Conservation (phyloP, 768 basidiomycete genomes). For the Boletus coccyginus region DNA sequence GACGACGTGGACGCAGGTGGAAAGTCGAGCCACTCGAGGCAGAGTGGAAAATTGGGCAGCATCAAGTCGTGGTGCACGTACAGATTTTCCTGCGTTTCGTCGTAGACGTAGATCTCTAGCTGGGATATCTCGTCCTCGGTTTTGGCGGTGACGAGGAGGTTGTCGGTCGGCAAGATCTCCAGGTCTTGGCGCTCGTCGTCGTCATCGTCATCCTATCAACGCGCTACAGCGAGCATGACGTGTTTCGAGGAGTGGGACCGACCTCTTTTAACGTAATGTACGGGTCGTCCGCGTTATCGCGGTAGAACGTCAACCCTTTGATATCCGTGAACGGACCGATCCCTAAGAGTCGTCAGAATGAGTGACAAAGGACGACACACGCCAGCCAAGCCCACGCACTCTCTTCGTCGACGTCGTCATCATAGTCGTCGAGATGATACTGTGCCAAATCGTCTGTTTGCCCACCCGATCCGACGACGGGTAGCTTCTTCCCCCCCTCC, state of each 20-base stretch:
- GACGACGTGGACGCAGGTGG: constrained; percentile 59
- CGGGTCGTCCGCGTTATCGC: constrained; percentile 90
- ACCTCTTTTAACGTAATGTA: constrained; percentile 96
- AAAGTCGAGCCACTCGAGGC: constrained; percentile 99
- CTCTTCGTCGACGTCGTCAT: constrained; percentile 60
- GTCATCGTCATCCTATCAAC: constrained; percentile 43
- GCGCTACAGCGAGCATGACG: background rate
- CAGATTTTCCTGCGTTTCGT: constrained; percentile 86
- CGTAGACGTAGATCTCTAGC: constrained; percentile 94
- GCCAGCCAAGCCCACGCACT: constrained; percentile 16
- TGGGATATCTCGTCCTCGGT: constrained; percentile 97
- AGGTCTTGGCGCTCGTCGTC: constrained; percentile 82
- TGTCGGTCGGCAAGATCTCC: constrained; percentile 86
- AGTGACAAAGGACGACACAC: background rate
- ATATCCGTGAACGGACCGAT: constrained; percentile 90
- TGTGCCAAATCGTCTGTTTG: constrained; percentile 70
- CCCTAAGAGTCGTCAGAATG: constrained; percentile 33
- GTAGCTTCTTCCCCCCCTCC: constrained; percentile 17
- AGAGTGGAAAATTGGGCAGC: constrained; percentile 95
- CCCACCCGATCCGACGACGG: constrained; percentile 24
- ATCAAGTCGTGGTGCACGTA: constrained; percentile 98
- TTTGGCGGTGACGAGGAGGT: constrained; percentile 88
- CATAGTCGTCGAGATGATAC: constrained; percentile 92
- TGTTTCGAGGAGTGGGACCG: constrained; percentile 20
- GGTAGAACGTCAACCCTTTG: constrained; percentile 90